These are phyloP conservation scores for Allium sativum DNA, from an alignment of 106 monocot species.

Conservation along the genomic window DNA sequence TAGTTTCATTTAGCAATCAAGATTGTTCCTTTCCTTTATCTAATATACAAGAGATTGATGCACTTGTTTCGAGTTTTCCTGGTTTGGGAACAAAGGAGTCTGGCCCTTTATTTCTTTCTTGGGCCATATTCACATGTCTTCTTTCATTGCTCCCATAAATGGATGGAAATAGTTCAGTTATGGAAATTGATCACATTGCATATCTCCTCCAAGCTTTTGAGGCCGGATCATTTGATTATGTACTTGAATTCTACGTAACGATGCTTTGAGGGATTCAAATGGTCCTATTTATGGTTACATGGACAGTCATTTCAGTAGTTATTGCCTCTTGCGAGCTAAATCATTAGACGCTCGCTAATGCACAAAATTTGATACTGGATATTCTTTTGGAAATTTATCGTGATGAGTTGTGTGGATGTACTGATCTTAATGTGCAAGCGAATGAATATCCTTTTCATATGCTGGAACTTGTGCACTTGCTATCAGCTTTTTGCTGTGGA, in stretches of 20 bases:
- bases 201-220: constrained; percentile 72
- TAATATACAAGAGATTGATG: constrained; percentile 84
- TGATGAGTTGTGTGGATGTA: constrained; percentile 85
- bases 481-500: constrained; percentile 85
- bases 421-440: constrained; percentile 76
- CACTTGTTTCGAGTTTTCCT: constrained; percentile 53
- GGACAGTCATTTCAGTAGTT: constrained; percentile 86
- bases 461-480: constrained; percentile 41
- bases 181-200: constrained; percentile 66
- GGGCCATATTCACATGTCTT: constrained; percentile 78
- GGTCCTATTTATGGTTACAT: constrained; percentile 79
- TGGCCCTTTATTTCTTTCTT: constrained; percentile 76
- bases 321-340: constrained; percentile 77
- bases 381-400: constrained; percentile 60
- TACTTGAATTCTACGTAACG: constrained; percentile 50
- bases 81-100: constrained; percentile 33
- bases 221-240: constrained; percentile 43
- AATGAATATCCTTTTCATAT: constrained; percentile 74
- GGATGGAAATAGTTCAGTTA: constrained; percentile 21
- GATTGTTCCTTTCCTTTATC: constrained; percentile 39
- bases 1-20: constrained; percentile 52
- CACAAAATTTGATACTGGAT: constrained; percentile 43
- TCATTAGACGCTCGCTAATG: constrained; percentile 36
- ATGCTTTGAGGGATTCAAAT: constrained; percentile 56
- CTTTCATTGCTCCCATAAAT: constrained; percentile 57